phyloP scores from a whole-genome alignment of 2,329 filamentous ascomycete genomes.

The Neofusicoccum sp. region DNA sequence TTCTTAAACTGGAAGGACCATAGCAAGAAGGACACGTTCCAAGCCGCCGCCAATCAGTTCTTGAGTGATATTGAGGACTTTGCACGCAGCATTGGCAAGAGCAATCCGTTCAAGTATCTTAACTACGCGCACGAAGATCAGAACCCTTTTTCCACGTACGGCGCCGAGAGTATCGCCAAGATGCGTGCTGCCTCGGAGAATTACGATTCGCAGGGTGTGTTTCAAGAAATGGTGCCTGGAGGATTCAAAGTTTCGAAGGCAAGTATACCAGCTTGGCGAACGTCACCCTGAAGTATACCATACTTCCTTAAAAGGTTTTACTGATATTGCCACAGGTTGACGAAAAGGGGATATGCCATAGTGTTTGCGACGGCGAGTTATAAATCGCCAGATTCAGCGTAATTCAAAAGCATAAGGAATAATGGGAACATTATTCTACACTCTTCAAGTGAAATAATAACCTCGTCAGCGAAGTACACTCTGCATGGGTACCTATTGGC shows the following conservation, averaged over 20 bases:
- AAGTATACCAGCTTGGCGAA: too few relatives aligned
- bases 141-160: constrained; percentile 29
- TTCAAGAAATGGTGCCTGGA: constrained; percentile 31
- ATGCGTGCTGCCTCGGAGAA: constrained; percentile 17
- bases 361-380: too few relatives aligned
- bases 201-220: constrained; percentile 28
- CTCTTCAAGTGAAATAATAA: too few relatives aligned
- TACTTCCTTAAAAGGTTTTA: too few relatives aligned
- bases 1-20: not conserved
- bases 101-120: constrained; percentile 6
- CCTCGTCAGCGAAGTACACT: not conserved
- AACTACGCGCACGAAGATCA: constrained; percentile 12
- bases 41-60: not conserved
- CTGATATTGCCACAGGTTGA: too few relatives aligned
- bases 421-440: too few relatives aligned
- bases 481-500: constrained; percentile 41
- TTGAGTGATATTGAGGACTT: not conserved
- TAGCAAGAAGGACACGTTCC: not conserved
- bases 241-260: constrained; percentile 32
- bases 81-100: not conserved
- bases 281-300: too few relatives aligned
- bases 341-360: too few relatives aligned
- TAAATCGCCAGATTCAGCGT: too few relatives aligned
- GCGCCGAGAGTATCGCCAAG: constrained; percentile 22
- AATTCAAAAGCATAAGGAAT: too few relatives aligned